Percentiles rank a stretch among this genome's conserved stretches.
Conservation (phyloP, 495 filamentous ascomycete genomes). For the Neurospora sp. region DNA sequence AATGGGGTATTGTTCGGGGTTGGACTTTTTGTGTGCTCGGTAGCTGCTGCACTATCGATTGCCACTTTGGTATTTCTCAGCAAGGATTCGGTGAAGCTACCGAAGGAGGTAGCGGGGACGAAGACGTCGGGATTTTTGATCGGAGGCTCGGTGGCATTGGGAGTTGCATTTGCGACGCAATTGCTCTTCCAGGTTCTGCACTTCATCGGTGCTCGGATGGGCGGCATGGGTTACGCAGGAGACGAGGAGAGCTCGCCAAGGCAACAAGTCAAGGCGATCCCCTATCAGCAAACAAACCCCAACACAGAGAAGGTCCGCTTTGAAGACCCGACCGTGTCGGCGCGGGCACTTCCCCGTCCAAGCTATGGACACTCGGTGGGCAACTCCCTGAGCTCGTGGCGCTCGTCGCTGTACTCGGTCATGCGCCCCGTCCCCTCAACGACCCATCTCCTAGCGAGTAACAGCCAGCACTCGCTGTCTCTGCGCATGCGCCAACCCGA, state of each 20-base stretch:
- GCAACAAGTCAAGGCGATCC: constrained; percentile 33
- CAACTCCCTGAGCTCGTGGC: constrained; percentile 43
- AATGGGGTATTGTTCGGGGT: constrained; percentile 27
- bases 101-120: constrained; percentile 22
- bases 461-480: constrained; percentile 14
- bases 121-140: constrained; percentile 22
- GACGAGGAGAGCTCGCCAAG: constrained; percentile 17
- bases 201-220: constrained; percentile 21
- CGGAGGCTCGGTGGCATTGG: constrained; percentile 30
- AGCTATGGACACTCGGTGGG: constrained; percentile 30
- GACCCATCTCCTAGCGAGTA: constrained; percentile 30
- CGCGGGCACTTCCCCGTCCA: constrained; percentile 26
- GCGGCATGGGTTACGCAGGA: constrained; percentile 18
- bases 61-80: constrained; percentile 27
- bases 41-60: constrained; percentile 31
- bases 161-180: constrained; percentile 30
- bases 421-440: constrained; percentile 42
- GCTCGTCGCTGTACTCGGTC: constrained; percentile 41
- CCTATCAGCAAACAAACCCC: constrained; percentile 33
- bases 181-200: constrained; percentile 30
- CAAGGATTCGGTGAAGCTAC: constrained; percentile 14
- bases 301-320: constrained; percentile 14
- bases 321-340: constrained; percentile 5
- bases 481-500: constrained; percentile 18
- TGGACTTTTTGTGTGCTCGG: constrained; percentile 23